Percentiles rank a stretch among this genome's conserved stretches.
Conservation (phyloP, 139 green algal genomes). For the Coelastrella sp. region DNA sequence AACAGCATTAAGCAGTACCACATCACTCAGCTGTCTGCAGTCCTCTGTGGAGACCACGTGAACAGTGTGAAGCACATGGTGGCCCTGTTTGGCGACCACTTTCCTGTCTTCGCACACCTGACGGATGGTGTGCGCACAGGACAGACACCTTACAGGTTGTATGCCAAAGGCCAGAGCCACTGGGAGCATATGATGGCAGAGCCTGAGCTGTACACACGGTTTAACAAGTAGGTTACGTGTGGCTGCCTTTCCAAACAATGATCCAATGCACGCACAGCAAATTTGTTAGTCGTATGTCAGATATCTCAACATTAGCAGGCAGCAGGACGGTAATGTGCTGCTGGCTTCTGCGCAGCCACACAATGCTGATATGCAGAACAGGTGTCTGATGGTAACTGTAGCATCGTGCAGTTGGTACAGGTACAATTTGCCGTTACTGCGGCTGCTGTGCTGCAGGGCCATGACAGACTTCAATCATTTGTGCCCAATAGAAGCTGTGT, state of each 20-base stretch:
- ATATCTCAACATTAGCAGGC: neutral
- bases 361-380: too few relatives aligned
- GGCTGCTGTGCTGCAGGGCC: constrained; percentile 19
- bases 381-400: neutral
- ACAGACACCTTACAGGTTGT: constrained; percentile 45
- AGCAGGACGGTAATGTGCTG: neutral
- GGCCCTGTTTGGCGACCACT: constrained; percentile 45
- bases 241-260: too few relatives aligned
- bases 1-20: neutral
- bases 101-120: neutral
- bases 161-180: constrained; percentile 10
- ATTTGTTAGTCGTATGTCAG: neutral
- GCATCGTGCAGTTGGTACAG: neutral
- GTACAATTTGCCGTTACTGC: neutral
- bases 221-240: constrained; percentile 42
- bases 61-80: constrained; percentile 50
- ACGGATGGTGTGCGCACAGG: constrained; percentile 34
- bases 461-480: constrained; percentile 52
- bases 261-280: too few relatives aligned
- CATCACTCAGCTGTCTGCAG: constrained; percentile 43
- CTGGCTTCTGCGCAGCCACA: too few relatives aligned
- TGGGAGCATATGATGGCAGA: constrained; percentile 46
- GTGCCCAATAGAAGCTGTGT: constrained; percentile 41
- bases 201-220: constrained; percentile 33
- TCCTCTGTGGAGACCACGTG: constrained; percentile 33